Evolutionary conservation across 768 basidiomycete species (phyloP).

Genomic region (Lactarius hengduanensis): DNA sequence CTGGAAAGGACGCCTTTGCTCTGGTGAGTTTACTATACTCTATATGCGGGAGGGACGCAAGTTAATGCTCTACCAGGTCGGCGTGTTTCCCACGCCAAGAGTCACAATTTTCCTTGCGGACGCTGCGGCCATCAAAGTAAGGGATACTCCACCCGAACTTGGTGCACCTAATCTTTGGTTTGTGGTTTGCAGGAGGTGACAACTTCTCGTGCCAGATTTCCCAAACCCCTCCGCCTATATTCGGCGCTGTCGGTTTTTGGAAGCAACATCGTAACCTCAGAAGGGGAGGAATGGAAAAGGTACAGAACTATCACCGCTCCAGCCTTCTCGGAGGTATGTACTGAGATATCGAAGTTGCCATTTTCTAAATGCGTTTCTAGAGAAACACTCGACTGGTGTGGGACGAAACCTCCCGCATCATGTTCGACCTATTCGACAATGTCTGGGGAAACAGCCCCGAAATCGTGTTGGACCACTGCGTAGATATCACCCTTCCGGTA

Average conservation of each 20-base stretch:
- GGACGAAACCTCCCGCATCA: constrained; percentile 38
- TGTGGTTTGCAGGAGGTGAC: constrained; percentile 47
- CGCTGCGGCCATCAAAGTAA: constrained; percentile 20
- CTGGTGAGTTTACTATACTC: background rate
- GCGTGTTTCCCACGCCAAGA: constrained; percentile 3
- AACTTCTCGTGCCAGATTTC: constrained; percentile 49
- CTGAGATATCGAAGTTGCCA: background rate
- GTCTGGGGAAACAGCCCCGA: constrained; percentile 46
- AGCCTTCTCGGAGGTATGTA: constrained; percentile 59
- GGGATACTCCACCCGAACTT: background rate
- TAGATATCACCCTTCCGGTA: constrained; percentile 56
- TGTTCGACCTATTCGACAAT: constrained; percentile 38
- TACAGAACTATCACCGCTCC: constrained; percentile 62
- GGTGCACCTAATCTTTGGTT: background rate
- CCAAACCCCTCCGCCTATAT: constrained; percentile 54
- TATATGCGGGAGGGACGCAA: background rate
- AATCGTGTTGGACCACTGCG: constrained; percentile 45
- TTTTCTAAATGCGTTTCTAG: constrained; percentile 21
- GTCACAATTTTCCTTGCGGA: constrained; percentile 18
- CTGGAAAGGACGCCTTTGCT: constrained; percentile 16
- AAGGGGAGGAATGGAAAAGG: constrained; percentile 64
- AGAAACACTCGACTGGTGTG: constrained; percentile 42
- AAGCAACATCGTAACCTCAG: constrained; percentile 60
- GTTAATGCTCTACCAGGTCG: constrained; percentile 1
- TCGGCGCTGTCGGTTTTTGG: constrained; percentile 50